Base-by-base conservation (phyloP, 1,139 yeast species). In the Pichia sp. region DNA sequence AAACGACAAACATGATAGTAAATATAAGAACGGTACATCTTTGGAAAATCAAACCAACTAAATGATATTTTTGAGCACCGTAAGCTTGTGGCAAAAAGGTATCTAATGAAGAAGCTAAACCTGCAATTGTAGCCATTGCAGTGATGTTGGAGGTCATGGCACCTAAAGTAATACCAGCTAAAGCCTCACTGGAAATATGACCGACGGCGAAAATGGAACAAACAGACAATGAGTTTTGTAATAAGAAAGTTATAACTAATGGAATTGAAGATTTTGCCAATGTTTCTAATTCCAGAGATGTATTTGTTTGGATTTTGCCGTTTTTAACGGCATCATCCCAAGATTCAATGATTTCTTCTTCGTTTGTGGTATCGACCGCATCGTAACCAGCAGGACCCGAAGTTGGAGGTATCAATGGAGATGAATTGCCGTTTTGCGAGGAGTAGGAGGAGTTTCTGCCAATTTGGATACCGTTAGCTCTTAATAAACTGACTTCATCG, bases 91-190 rank as follows among this genome's bases (percentile, higher is more conserved):
- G 82, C 54, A 81, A 71, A 42, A 78, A 69, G 0, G 83, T 78
- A 54, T 79, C 84, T 46, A 79, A 67, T 0, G 81, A 76, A 1
- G 83, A 77, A 1, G 83, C 79, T 33, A 79, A 69, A 41, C 84
- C 84, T 47, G 77, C 79, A 46, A 78, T 78, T 14, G 80, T 72
- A 4, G 83, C 79, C 53, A 77, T 77, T 9, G 82, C 83, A 3
- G 82, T 73, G 39, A 79, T 78, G 53, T 77, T 78, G 4, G 81
- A 79, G 12, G 81, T 76, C 83, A 79, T 79, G 4, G 81, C 73
- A n/a, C 83, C 83, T 69, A 79, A 70, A 2, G 81, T 75, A 18
- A 78, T 82, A 3, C 83, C 83, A 4, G 83, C 83, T 50, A 79
- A 69, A 47, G 79, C 82, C 24, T 75, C 71, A 1, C 81, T 76